phyloP scores from a whole-genome alignment of 2,329 filamentous ascomycete species.

The Helotiales sp. region DNA sequence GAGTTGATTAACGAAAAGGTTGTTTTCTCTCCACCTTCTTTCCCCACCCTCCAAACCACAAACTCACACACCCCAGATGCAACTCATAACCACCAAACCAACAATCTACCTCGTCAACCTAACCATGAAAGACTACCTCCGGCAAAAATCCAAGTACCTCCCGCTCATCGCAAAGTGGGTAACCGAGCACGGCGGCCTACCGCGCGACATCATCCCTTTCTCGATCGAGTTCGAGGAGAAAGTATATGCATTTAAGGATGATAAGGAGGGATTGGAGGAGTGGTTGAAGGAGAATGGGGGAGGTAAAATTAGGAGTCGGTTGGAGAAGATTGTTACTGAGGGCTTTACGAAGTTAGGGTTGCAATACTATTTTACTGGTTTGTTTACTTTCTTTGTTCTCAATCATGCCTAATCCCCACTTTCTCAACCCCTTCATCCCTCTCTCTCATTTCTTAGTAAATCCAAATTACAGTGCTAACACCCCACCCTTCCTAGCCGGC shows the following conservation, averaged over 20 bases:
- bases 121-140: constrained; percentile 53
- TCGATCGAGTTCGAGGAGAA: constrained; percentile 54
- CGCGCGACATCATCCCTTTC: constrained; percentile 51
- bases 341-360: constrained; percentile 52
- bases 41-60: not conserved
- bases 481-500: constrained; percentile 45
- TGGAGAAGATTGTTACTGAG: constrained; percentile 52
- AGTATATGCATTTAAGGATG: constrained; percentile 47
- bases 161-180: constrained; percentile 53
- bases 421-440: not conserved
- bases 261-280: constrained; percentile 43
- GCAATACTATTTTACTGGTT: constrained; percentile 51
- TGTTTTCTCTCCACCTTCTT: not conserved
- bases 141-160: constrained; percentile 54
- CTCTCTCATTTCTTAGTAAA: not conserved
- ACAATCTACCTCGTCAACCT: constrained; percentile 53
- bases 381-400: not conserved
- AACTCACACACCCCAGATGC: constrained; percentile 28
- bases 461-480: too few relatives aligned
- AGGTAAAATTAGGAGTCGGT: constrained; percentile 47
- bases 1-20: constrained; percentile 53
- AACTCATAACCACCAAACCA: constrained; percentile 53
- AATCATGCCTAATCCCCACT: not conserved
- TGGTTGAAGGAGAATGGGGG: constrained; percentile 46
- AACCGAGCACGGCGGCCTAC: constrained; percentile 49